Evolutionary conservation across 2,329 filamentous ascomycete species (phyloP), one percentile per base, ranked within the genome.

Genomic region (Stylonectria norvegica): DNA sequence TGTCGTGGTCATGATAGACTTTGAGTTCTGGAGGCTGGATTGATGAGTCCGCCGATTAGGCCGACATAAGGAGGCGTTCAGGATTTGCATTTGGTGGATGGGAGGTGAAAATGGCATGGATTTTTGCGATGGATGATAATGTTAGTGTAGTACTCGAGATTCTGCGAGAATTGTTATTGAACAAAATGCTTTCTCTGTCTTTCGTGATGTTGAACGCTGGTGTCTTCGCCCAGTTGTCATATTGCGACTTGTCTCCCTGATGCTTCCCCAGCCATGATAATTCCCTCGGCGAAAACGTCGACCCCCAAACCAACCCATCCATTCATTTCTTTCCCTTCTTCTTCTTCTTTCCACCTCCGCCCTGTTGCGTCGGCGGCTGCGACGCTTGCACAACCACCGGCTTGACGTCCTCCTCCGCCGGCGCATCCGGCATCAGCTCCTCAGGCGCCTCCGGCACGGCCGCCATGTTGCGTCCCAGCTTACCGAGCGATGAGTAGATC

Each of bases 391-490:
- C 57, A 38, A 44, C 58, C 17, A 43, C 52, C 25, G 45, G 54
- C 31, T 61, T 61, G 5, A 56, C 61, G 28, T 63, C 59, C 37
- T 64, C 65, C 38, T 33, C 36, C 6, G 44, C 56, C 8, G 58
- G 57, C 17, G 63, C 64, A 47, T 75, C 72, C 10, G 50, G 57
- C 64, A 71, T 71, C 5, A 58, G 55, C 51, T 65, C 71, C 35
- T 73, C 71, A 14, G 60, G 59, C 18, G 60, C 57, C 14, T 65
- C 66, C 37, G 71, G 68, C 51, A 83, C 59, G 22, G 73, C 79
- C 11, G 78, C 79, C 72, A 86, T 83, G 42, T 73, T 77, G 39
- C 81, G 75, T n/a, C 84, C 88, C 52, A 96, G 66, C 42, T 79
- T 76, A 1, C 89, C 89, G 48, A 98, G 65, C 30, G 83, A 79